Evolutionary conservation across 73 alveolate genomes (phyloP).

Genomic region (Tetrahymena thermophila): DNA sequence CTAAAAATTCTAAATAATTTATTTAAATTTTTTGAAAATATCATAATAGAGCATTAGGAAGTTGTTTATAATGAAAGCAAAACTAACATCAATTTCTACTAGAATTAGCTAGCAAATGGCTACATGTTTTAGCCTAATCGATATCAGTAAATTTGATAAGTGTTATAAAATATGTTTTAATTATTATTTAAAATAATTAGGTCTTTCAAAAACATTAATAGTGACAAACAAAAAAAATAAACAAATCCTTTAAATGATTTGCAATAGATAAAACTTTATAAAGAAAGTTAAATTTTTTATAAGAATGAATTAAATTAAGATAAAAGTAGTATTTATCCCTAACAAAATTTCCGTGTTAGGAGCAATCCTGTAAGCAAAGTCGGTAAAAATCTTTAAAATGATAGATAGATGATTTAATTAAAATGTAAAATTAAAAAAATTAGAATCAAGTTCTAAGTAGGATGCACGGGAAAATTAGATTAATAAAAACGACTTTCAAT

Average conservation of each 20-base stretch:
- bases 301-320: background rate
- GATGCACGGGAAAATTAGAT: background rate
- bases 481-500: background rate
- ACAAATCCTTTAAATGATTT: background rate
- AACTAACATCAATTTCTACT: background rate
- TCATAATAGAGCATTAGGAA: background rate
- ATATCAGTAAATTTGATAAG: background rate
- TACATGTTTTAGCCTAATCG: background rate
- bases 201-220: background rate
- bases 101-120: background rate
- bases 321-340: background rate
- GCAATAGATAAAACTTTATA: background rate
- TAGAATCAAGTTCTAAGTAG: background rate
- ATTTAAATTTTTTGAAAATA: no score
- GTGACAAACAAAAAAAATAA: background rate
- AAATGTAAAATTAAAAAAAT: background rate
- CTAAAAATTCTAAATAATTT: no score
- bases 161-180: background rate
- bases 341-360: background rate
- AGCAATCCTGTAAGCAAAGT: background rate
- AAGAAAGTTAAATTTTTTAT: background rate
- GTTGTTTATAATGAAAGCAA: background rate
- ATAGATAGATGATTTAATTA: background rate
- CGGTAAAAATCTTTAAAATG: background rate
- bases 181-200: background rate